phyloP scores from a whole-genome alignment of 257 asterid genomes.

The Coffea eugenioides region DNA sequence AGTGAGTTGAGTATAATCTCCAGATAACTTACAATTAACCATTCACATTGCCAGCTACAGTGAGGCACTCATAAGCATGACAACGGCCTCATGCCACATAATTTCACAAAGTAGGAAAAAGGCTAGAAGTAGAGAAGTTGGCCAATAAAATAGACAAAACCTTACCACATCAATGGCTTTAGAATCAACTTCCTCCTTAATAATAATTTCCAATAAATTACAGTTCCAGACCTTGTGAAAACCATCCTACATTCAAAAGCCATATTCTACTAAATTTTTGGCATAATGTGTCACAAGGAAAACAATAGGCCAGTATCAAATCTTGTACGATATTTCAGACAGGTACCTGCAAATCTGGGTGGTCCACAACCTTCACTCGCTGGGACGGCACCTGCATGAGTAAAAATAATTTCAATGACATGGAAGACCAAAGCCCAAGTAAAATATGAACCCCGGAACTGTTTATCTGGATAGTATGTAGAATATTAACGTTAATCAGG shows the following conservation, averaged over 20 bases:
- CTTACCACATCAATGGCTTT: slow-evolving; percentile 64
- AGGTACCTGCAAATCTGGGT: slow-evolving; percentile 81
- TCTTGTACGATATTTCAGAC: slow-evolving; percentile 15
- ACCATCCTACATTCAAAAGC: slow-evolving; percentile 62
- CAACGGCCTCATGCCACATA: neutral
- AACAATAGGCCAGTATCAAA: slow-evolving; percentile 4
- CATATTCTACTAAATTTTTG: neutral
- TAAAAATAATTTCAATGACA: slow-evolving; percentile 9
- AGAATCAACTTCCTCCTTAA: slow-evolving; percentile 46
- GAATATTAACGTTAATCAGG: neutral
- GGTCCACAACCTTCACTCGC: slow-evolving; percentile 76
- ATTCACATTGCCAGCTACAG: neutral
- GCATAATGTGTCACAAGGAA: neutral
- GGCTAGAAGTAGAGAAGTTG: neutral
- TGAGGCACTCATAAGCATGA: slow-evolving; percentile 3
- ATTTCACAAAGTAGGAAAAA: slow-evolving; percentile 1
- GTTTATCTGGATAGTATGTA: neutral
- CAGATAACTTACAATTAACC: neutral
- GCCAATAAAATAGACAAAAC: slow-evolving; percentile 11
- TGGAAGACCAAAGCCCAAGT: slow-evolving; percentile 13
- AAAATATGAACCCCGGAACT: slow-evolving; percentile 1
- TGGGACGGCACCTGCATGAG: slow-evolving; percentile 60
- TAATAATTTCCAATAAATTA: slow-evolving; percentile 48
- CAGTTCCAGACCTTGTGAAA: slow-evolving; percentile 69
- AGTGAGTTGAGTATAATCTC: neutral